Base-by-base conservation (phyloP, 305 asterid genomes). In the Solanum hybrid region DNA sequence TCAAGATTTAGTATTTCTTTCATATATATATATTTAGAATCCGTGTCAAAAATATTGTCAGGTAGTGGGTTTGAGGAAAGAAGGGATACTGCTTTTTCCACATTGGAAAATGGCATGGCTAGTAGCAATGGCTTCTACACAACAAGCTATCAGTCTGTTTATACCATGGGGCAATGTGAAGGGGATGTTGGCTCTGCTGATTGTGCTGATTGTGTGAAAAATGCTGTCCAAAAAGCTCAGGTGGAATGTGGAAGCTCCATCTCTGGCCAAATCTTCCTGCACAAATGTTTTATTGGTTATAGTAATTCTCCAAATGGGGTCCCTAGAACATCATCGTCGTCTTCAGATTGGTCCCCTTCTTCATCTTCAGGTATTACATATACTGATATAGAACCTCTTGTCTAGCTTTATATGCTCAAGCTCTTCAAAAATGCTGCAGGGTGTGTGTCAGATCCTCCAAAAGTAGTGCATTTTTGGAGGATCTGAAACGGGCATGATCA, bases 181-280 rank as follows among this genome's bases (percentile, higher is more conserved):
- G 98, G 98, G 29, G 98, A 96, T 92, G 95, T 97, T 88, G 97
- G 99, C 46, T 80, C 92, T 75, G 87, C 96, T 79, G 99, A 97
- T 91, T 97, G 99, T 91, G 98, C 84, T 89, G 95, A 93, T 90
- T 97, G 99, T 92, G 98, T 96, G 89, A 94, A 95, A 90, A 93
- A 9, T 93, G 99, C 98, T 56, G 98, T 95, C 31, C 98, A 97
- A 91, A 97, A 94, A 88, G 95, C 99, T 88, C 99, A 96, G 93
- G 98, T 95, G 89, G 99, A 97, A 92, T 96, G 99, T 93, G 99
- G 99, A 79, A 95, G 98, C 91, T 95, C 99, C 5, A 24, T 95
- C 92, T 91, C 96, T 90, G 98, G 98, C 36, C 98, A 96, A 90
- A 93, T 97, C 79, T 97, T 95, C 91, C 95, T 97, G 60, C 95